A percentile compares a stretch with the other conserved stretches of the same genome.
phyloP scores from a whole-genome alignment of 2,329 filamentous ascomycete species.

The Cercospora janseana region DNA sequence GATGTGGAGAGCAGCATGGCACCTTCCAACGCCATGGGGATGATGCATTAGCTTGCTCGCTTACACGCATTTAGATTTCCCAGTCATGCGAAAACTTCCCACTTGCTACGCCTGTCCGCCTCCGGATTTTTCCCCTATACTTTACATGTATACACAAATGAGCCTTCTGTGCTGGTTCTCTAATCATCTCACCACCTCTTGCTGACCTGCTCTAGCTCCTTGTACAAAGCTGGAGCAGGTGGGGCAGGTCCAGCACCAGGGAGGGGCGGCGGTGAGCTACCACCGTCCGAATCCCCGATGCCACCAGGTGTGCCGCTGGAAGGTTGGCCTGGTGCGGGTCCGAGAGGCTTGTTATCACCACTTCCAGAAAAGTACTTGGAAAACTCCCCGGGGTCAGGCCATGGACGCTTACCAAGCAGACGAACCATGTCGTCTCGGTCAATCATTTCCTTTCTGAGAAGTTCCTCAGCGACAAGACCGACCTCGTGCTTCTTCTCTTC shows the following conservation, averaged over 20 bases:
- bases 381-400: conserved; percentile 83
- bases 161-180: background rate
- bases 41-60: too few species aligned
- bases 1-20: too few species aligned
- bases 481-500: conserved; percentile 84
- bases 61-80: too few species aligned
- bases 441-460: conserved; percentile 87
- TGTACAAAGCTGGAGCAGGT: conserved; percentile 33
- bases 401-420: conserved; percentile 79
- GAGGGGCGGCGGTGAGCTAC: conserved; percentile 26
- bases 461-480: conserved; percentile 85
- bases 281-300: conserved; percentile 19
- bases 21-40: too few species aligned
- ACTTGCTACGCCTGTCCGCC: too few species aligned
- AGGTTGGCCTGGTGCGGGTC: conserved; percentile 16
- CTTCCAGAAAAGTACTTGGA: conserved; percentile 76
- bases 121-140: too few species aligned
- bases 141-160: conserved; percentile 10
- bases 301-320: conserved; percentile 19
- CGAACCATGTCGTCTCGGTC: conserved; percentile 89
- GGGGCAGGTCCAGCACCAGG: conserved; percentile 23
- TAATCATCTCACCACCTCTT: conserved; percentile 19
- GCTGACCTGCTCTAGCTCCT: conserved; percentile 27
- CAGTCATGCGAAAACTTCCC: too few species aligned
- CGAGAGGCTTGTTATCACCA: conserved; percentile 18